Evolutionary conservation across 306 rosid genomes (phyloP).

Genomic region (Heteromeles arbutifolia): DNA sequence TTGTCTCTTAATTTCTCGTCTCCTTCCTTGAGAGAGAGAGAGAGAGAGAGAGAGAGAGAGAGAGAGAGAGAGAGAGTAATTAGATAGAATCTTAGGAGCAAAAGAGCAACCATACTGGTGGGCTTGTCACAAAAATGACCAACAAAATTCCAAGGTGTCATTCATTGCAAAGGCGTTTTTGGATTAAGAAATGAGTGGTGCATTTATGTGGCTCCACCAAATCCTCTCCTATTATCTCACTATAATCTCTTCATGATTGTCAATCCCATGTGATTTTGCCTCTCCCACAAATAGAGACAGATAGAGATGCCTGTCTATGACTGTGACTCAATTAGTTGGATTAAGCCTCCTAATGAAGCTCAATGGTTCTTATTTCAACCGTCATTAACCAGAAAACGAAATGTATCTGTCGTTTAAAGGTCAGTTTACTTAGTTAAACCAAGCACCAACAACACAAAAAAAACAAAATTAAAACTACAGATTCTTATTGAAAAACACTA

Average conservation of each 20-base stretch:
- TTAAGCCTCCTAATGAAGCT: too few species aligned
- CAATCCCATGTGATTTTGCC: conserved; percentile 95
- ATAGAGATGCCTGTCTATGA: not conserved
- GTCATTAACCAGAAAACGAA: too few species aligned
- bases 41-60: too few species aligned
- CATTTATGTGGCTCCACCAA: conserved; percentile 87
- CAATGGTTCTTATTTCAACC: too few species aligned
- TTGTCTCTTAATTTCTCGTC: not conserved
- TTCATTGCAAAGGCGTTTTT: conserved; percentile 22
- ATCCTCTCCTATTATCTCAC: conserved; percentile 98
- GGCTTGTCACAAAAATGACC: conserved; percentile 22
- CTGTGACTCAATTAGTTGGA: too few species aligned
- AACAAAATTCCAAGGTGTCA: conserved; percentile 33
- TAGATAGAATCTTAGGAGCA: conserved; percentile 3
- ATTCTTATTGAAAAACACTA: too few species aligned
- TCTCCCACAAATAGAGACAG: conserved; percentile 19
- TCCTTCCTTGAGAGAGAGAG: not conserved
- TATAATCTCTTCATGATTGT: conserved; percentile 71
- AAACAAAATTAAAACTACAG: too few species aligned
- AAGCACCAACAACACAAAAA: too few species aligned
- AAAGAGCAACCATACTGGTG: conserved; percentile 19
- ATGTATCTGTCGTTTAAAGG: too few species aligned
- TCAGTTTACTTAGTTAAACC: too few species aligned
- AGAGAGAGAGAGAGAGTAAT: not conserved
- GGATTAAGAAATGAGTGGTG: conserved; percentile 55